These are phyloP conservation scores for Basipetospora sp. DNA, from an alignment of 2,329 filamentous ascomycete genomes.

Conservation along the genomic window DNA sequence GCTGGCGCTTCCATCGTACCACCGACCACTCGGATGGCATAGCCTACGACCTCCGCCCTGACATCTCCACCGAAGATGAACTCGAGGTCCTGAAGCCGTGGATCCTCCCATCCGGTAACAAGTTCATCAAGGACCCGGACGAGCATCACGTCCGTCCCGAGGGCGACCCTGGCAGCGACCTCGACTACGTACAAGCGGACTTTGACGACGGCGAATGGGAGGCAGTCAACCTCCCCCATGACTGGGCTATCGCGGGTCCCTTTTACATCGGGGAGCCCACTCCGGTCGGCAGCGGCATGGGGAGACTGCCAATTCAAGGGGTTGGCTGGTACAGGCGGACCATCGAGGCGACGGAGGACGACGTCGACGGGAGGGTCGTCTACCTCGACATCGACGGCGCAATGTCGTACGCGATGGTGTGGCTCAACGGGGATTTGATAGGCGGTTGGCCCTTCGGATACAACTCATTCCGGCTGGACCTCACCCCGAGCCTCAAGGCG, in stretches of 20 bases:
- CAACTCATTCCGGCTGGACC: conserved; percentile 34
- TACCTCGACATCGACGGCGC: conserved; percentile 36
- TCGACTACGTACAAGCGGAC: conserved; percentile 16
- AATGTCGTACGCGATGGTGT: conserved; percentile 36
- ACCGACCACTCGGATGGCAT: conserved; percentile 22
- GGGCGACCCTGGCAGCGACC: conserved; percentile 10
- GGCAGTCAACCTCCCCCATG: conserved; percentile 27
- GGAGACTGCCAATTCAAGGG: conserved; percentile 32
- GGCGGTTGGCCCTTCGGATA: conserved; percentile 39
- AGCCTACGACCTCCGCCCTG: conserved; percentile 13
- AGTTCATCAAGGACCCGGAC: conserved; percentile 20
- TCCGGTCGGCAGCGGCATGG: conserved; percentile 24
- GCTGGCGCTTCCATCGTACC: conserved; percentile 25
- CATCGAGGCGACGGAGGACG: conserved; percentile 12
- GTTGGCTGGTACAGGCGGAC: conserved; percentile 36
- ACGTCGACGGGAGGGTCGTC: conserved; percentile 18
- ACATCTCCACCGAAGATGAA: conserved; percentile 10
- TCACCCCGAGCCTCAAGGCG: conserved; percentile 26
- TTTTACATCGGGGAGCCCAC: conserved; percentile 22
- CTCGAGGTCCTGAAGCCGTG: conserved; percentile 21
- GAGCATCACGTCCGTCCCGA: conserved; percentile 18
- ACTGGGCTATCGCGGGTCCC: conserved; percentile 34
- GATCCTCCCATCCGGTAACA: conserved; percentile 27
- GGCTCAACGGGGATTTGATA: conserved; percentile 34
- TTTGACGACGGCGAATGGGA: conserved; percentile 30